Percentiles rank a stretch among this genome's conserved stretches.
Evolutionary conservation across 2,329 filamentous ascomycete genomes (phyloP).

Genomic region (Remersonia thermophila): DNA sequence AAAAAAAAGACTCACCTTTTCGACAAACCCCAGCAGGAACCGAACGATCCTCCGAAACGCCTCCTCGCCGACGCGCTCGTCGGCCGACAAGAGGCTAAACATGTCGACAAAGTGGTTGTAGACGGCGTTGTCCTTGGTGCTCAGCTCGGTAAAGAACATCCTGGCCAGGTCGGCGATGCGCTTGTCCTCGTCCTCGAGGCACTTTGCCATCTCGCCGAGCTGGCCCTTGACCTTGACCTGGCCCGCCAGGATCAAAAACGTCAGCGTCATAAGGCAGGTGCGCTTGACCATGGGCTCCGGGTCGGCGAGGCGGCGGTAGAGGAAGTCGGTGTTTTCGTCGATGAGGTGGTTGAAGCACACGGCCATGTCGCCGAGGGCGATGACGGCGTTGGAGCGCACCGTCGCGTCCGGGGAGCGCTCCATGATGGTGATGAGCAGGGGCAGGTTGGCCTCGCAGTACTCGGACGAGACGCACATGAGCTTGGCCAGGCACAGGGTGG

Average conservation of each 20-base stretch:
- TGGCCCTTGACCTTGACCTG: slow-evolving; percentile 99
- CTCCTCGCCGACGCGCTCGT: slow-evolving; percentile 70
- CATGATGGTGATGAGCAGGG: slow-evolving; percentile 93
- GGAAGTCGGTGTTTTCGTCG: slow-evolving; percentile 96
- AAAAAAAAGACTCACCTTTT: slow-evolving; percentile 56
- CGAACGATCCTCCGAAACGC: slow-evolving; percentile 76
- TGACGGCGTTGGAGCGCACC: slow-evolving; percentile 89
- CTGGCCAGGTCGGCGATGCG: slow-evolving; percentile 83
- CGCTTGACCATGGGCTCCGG: slow-evolving; percentile 82
- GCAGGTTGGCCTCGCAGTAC: slow-evolving; percentile 88
- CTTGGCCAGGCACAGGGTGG: slow-evolving; percentile 89
- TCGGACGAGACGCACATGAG: slow-evolving; percentile 97
- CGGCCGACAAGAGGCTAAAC: slow-evolving; percentile 84
- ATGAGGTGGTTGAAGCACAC: slow-evolving; percentile 99
- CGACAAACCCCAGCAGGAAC: slow-evolving; percentile 90
- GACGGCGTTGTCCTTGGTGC: slow-evolving; percentile 95
- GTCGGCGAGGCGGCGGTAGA: slow-evolving; percentile 88
- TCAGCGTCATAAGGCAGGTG: slow-evolving; percentile 96
- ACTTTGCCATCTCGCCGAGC: slow-evolving; percentile 97
- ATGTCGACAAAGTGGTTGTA: slow-evolving; percentile 99
- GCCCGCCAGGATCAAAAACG: slow-evolving; percentile 89
- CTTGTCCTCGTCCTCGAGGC: slow-evolving; percentile 90
- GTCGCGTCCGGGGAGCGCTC: slow-evolving; percentile 87
- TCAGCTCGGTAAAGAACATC: slow-evolving; percentile 98
- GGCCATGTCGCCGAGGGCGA: slow-evolving; percentile 95